phyloP scores from a whole-genome alignment of 2,329 filamentous ascomycete genomes.

The Chrysosporium keratinophilum region DNA sequence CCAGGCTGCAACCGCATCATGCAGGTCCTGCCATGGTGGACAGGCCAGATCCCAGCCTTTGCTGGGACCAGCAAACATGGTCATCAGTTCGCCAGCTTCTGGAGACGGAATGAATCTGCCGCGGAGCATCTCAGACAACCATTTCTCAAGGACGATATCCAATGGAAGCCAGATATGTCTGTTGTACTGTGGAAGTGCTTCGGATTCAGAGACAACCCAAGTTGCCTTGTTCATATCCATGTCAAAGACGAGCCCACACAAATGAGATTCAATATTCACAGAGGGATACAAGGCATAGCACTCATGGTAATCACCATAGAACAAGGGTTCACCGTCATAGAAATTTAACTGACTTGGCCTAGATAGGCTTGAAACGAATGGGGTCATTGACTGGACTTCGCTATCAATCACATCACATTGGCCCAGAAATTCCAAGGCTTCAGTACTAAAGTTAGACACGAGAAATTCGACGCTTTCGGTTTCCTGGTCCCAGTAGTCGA shows the following conservation, averaged over 20 bases:
- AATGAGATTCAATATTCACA: neutral
- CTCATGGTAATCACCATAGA: neutral
- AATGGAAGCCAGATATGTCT: too few species aligned
- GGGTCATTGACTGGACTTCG: neutral
- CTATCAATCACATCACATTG: neutral
- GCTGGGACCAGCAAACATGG: neutral
- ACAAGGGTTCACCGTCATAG: neutral
- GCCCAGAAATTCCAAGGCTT: neutral
- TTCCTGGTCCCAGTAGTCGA: neutral
- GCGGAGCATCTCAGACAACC: too few species aligned
- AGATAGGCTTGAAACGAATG: neutral
- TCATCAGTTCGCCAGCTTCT: too few species aligned
- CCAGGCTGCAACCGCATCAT: too few species aligned
- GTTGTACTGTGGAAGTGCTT: too few species aligned
- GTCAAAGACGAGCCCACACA: too few species aligned
- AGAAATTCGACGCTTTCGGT: neutral
- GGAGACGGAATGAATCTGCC: too few species aligned
- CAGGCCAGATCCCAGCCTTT: neutral
- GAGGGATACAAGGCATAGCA: neutral
- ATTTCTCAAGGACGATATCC: too few species aligned
- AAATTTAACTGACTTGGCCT: neutral
- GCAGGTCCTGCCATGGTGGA: neutral
- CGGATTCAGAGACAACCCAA: too few species aligned
- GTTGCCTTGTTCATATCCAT: too few species aligned
- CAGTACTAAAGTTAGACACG: neutral